Evolutionary conservation across 495 filamentous ascomycete genomes (phyloP).

Genomic region (Daldinia bambusicola): DNA sequence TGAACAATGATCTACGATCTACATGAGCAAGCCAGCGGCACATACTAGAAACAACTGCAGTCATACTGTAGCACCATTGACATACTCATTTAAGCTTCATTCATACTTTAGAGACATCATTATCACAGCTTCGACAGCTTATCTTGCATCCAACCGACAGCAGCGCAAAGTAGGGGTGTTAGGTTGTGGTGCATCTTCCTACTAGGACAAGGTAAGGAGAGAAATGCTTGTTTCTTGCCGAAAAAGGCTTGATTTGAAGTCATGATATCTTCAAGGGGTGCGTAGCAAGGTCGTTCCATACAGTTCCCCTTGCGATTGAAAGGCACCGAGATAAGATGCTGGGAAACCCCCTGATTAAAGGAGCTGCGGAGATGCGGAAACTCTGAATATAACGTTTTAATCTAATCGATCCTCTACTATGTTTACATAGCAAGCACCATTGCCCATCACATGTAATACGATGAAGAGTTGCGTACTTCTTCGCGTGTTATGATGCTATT

Average conservation of each 20-base stretch:
- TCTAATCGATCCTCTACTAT: not conserved
- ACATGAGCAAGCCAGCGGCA: not conserved
- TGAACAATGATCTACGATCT: not conserved
- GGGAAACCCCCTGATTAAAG: not conserved
- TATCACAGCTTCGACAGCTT: not conserved
- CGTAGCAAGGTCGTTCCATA: not conserved
- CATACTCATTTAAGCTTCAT: too few species aligned
- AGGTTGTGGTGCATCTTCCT: too few species aligned
- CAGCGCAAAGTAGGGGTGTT: too few species aligned
- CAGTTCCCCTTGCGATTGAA: not conserved
- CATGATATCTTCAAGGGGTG: not conserved
- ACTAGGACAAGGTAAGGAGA: too few species aligned
- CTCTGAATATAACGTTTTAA: not conserved
- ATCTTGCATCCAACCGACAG: not conserved
- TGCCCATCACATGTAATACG: not conserved
- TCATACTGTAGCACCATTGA: too few species aligned
- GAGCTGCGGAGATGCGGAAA: not conserved
- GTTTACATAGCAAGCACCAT: too few species aligned
- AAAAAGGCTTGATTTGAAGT: constrained; percentile 7
- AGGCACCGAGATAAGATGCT: not conserved
- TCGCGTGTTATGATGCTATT: not conserved
- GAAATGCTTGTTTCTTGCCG: not conserved
- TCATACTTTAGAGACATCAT: too few species aligned
- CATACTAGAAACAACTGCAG: not conserved
- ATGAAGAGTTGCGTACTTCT: not conserved